Conservation (phyloP, 345 rosid genomes). For the rapeseed (Brassica napus) region DNA sequence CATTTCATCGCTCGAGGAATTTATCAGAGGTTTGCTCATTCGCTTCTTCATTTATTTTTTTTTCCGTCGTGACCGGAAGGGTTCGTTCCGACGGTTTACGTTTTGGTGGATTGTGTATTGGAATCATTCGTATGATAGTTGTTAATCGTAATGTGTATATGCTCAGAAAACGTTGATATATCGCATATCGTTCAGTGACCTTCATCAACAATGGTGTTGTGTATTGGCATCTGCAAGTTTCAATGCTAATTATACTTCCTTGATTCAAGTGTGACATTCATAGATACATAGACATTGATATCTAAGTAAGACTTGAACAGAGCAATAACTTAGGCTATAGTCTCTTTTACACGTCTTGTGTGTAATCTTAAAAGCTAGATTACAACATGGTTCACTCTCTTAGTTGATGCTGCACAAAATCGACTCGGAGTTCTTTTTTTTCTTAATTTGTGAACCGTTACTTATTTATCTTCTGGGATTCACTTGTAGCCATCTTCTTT, state of each 20-base stretch:
- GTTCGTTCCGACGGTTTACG: neutral
- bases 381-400: slow-evolving; percentile 12
- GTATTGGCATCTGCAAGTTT: neutral
- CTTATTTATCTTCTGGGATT: slow-evolving; percentile 23
- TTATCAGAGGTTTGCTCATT: slow-evolving; percentile 5
- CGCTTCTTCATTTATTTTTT: neutral
- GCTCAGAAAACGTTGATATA: neutral
- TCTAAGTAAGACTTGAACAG: neutral
- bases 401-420: neutral
- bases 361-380: neutral
- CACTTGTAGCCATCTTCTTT: slow-evolving; percentile 46
- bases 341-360: slow-evolving; percentile 13
- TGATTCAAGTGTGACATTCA: neutral
- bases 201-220: too few species aligned
- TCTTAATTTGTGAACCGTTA: neutral
- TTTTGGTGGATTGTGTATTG: neutral
- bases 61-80: neutral
- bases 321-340: slow-evolving; percentile 12
- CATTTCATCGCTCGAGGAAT: neutral
- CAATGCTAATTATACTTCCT: neutral
- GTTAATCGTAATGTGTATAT: neutral
- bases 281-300: neutral
- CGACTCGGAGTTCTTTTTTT: neutral
- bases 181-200: too few species aligned
- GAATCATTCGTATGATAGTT: neutral